Evolutionary conservation across 805 yeast species (phyloP), one percentile per base, ranked within the genome.

Genomic region (Wickerhamiella slavikovae): DNA sequence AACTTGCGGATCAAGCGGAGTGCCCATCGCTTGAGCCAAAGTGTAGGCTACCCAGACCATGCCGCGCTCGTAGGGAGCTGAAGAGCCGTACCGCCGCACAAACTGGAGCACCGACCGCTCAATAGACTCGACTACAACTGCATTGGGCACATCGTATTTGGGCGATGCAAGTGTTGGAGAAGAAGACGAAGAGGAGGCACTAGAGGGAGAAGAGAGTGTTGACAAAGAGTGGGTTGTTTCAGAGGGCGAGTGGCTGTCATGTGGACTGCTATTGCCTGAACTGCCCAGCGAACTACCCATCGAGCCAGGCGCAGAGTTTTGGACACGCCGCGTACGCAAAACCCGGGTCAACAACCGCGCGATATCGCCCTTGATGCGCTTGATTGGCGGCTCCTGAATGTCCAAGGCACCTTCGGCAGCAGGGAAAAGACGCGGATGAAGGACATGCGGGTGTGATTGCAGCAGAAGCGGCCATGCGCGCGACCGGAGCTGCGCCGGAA

Each of bases 41-140:
- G 80, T 82, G 19, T 79, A 52, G 0, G 93, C 94, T 13, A 78
- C 66, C 93, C 93, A 82, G 3, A 85, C 63, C 42, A 82, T 58
- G 0, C 91, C 83, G 25, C 73, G 62, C 48, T 79, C 89, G 47
- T 83, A 83, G 39, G 69, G 70, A 31, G 78, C 65, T 33, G 71
- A 59, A 22, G 60, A 58, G 5, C 89, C 83, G 92, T 93, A 82
- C 53, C 78, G 78, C 18, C 51, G 52, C 23, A 76, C 52, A 45
- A 83, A 83, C 33, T 62, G 62, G 25, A 60, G 43, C 11, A 82
- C 64, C 4, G 92, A 61, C 22, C 54, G 51, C 42, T 19, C 17
- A 8, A 36, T 27, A n/a, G 28, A 27, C 10, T 22, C 31, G 10
- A n/a, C 12, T 9, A 28, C 20, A 4, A 14, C 13, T 11, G 17